Evolutionary conservation across 768 basidiomycete genomes (phyloP).

Genomic region (Pholiota molesta): DNA sequence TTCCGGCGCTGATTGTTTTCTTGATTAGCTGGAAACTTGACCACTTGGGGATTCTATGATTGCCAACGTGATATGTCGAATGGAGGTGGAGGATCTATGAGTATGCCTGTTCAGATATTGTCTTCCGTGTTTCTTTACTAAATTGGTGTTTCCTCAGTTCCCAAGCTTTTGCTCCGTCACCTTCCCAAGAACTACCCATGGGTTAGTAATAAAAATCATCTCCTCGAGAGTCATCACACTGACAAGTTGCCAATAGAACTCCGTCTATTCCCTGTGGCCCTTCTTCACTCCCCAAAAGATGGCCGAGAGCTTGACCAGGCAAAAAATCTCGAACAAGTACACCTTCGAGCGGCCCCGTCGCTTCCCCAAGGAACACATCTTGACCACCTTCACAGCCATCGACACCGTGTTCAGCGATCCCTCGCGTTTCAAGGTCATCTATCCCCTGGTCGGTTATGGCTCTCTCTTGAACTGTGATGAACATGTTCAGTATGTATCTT

Average conservation of each 20-base stretch:
- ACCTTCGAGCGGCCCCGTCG: constrained; percentile 41
- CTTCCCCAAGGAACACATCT: constrained; percentile 4
- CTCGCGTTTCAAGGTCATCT: constrained; percentile 37
- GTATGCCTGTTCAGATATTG: constrained; percentile 23
- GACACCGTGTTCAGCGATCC: constrained; percentile 31
- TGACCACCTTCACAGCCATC: constrained; percentile 30
- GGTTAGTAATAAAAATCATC: constrained; percentile 20
- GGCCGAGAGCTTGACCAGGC: constrained; percentile 40
- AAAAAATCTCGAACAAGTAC: constrained; percentile 41
- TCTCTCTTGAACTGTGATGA: constrained; percentile 44
- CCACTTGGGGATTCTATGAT: constrained; percentile 56
- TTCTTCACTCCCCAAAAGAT: constrained; percentile 59
- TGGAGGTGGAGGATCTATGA: constrained; percentile 37
- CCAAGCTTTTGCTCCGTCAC: constrained; percentile 48
- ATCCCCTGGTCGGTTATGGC: constrained; percentile 42
- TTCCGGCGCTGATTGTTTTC: not conserved
- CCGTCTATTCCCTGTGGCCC: constrained; percentile 65
- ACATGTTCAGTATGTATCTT: constrained; percentile 25
- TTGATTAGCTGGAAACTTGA: constrained; percentile 41
- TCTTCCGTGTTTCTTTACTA: not conserved
- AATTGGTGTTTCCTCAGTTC: constrained; percentile 28
- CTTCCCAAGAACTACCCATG: constrained; percentile 44
- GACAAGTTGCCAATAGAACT: constrained; percentile 40
- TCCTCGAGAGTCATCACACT: not conserved
- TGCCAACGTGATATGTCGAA: constrained; percentile 46